These are phyloP conservation scores for Thalassiosira profunda DNA, from an alignment of 108 stramenopile species.

Conservation along the genomic window DNA sequence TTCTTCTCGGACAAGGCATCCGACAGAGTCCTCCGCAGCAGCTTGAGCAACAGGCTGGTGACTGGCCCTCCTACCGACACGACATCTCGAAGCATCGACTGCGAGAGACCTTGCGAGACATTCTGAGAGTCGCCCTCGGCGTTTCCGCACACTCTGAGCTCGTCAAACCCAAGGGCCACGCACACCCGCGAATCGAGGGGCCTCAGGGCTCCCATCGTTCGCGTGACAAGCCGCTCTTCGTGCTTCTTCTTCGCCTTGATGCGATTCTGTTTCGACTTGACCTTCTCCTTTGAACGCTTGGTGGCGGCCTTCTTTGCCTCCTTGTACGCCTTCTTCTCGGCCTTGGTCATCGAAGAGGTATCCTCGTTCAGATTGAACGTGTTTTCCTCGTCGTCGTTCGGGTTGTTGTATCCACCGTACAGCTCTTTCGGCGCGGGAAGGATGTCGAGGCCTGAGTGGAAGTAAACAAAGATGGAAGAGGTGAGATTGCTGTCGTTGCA, in stretches of 20 bases:
- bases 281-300: slow-evolving; percentile 32
- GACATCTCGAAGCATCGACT: slow-evolving; percentile 12
- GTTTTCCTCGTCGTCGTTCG: background rate
- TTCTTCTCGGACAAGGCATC: slow-evolving; percentile 30
- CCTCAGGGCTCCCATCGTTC: slow-evolving; percentile 34
- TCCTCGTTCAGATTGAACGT: slow-evolving; percentile 5
- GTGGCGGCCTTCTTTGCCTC: slow-evolving; percentile 15
- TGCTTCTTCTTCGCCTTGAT: slow-evolving; percentile 34
- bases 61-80: slow-evolving; percentile 24
- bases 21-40: slow-evolving; percentile 26
- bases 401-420: background rate
- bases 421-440: slow-evolving; percentile 31
- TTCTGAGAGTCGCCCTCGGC: too few relatives aligned
- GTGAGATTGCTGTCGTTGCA: too few relatives aligned
- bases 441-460: slow-evolving; percentile 20
- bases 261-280: slow-evolving; percentile 29
- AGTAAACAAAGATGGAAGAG: background rate
- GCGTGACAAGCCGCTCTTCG: slow-evolving; percentile 26
- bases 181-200: slow-evolving; percentile 42
- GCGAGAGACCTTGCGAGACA: slow-evolving; percentile 28
- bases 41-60: slow-evolving; percentile 22
- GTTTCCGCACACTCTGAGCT: slow-evolving; percentile 19
- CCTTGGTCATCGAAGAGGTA: slow-evolving; percentile 15
- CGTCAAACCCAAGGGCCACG: slow-evolving; percentile 48
- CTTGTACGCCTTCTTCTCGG: slow-evolving; percentile 30